phyloP scores from a whole-genome alignment of 495 filamentous ascomycete species.

The Xylaria acuta region DNA sequence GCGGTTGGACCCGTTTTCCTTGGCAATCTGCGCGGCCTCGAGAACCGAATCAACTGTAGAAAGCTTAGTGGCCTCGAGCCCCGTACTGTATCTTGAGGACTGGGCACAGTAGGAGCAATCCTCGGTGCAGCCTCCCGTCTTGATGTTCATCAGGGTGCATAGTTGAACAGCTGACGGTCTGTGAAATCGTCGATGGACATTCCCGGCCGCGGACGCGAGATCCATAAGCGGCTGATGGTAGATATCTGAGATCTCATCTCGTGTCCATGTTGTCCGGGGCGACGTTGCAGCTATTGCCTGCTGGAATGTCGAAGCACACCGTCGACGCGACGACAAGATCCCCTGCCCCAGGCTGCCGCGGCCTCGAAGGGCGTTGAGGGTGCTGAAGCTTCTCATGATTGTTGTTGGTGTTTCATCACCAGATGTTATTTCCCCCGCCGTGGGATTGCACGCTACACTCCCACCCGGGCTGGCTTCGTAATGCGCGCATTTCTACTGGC shows the following conservation, averaged over 20 bases:
- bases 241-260: slow-evolving; percentile 74
- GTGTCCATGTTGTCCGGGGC: slow-evolving; percentile 76
- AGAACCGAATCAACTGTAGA: slow-evolving; percentile 79
- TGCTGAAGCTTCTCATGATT: slow-evolving; percentile 12
- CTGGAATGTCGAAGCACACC: slow-evolving; percentile 13
- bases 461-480: neutral
- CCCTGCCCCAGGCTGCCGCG: neutral
- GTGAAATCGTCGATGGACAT: slow-evolving; percentile 82
- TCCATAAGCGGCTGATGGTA: slow-evolving; percentile 81
- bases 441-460: neutral
- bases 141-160: slow-evolving; percentile 94
- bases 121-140: slow-evolving; percentile 84
- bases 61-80: slow-evolving; percentile 78
- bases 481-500: slow-evolving; percentile 17
- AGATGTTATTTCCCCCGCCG: neutral
- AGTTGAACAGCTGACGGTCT: slow-evolving; percentile 79
- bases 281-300: neutral
- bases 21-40: slow-evolving; percentile 73
- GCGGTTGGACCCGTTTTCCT: slow-evolving; percentile 77
- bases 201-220: slow-evolving; percentile 74
- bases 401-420: neutral
- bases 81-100: slow-evolving; percentile 82
- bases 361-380: neutral
- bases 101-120: slow-evolving; percentile 92
- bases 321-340: neutral